Conservation (phyloP, 768 basidiomycete species). For the Lactifluus volemus region DNA sequence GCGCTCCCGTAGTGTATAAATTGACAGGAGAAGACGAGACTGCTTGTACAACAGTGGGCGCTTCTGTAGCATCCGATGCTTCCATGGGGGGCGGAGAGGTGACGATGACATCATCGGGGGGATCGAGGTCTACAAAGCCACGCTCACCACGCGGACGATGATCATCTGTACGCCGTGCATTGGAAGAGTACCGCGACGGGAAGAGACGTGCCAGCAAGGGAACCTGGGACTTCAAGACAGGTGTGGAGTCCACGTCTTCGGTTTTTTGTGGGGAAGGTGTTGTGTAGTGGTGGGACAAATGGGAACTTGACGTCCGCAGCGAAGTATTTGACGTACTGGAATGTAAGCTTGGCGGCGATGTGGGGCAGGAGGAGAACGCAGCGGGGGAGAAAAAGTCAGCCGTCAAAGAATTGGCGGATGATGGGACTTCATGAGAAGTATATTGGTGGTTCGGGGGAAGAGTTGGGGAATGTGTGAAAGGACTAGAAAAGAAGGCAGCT, state of each 20-base stretch:
- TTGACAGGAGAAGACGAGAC: not conserved
- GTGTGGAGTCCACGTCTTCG: constrained; percentile 4
- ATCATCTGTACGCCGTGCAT: not conserved
- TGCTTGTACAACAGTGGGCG: not conserved
- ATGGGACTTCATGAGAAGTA: constrained; percentile 2
- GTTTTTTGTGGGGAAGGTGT: not conserved
- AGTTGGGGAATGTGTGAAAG: constrained; percentile 4
- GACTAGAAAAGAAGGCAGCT: constrained; percentile 17
- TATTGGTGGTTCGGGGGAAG: not conserved
- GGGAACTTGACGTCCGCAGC: constrained; percentile 12
- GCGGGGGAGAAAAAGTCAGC: constrained; percentile 14
- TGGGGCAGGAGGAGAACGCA: constrained; percentile 10
- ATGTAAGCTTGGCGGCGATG: constrained; percentile 16
- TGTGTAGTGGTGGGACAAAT: not conserved
- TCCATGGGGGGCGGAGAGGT: not conserved
- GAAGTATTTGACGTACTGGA: constrained; percentile 17
- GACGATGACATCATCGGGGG: constrained; percentile 4
- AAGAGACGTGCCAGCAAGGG: constrained; percentile 17
- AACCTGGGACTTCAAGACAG: constrained; percentile 1
- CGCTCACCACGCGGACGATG: not conserved
- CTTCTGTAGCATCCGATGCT: not conserved
- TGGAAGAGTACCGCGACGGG: constrained; percentile 14
- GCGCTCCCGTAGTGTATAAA: not conserved
- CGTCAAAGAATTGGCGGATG: constrained; percentile 13
- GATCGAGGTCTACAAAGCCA: constrained; percentile 14